Evolutionary conservation across 1,284 basidiomycete species (phyloP).

Genomic region (Rugosomyces carneus): DNA sequence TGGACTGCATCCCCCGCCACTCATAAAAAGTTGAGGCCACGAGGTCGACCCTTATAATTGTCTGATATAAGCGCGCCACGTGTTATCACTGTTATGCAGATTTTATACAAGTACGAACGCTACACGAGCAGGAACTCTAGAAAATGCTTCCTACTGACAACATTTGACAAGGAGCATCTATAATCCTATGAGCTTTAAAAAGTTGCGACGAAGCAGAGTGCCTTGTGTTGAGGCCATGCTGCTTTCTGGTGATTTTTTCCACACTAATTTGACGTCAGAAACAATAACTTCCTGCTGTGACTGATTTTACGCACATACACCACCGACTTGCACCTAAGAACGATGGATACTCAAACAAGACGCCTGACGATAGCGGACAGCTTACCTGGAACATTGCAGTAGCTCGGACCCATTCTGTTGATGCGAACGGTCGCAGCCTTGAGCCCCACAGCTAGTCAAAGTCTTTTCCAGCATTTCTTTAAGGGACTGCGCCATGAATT

Average conservation of each 20-base stretch:
- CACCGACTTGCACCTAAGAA: conserved; percentile 30
- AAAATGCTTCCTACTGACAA: too few relatives aligned
- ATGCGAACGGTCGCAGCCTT: conserved; percentile 18
- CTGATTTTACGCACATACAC: conserved; percentile 30
- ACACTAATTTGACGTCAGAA: conserved; percentile 23
- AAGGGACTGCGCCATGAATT: conserved; percentile 21
- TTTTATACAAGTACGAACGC: too few relatives aligned
- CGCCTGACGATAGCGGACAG: not conserved
- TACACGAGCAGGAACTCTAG: too few relatives aligned
- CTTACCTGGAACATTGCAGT: conserved; percentile 30
- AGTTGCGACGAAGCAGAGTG: conserved; percentile 25
- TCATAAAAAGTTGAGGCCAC: too few relatives aligned
- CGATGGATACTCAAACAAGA: not conserved
- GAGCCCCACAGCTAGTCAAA: conserved; percentile 26
- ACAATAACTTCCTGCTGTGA: not conserved
- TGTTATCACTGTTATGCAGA: too few relatives aligned
- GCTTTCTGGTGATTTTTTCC: conserved; percentile 29
- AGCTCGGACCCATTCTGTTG: conserved; percentile 21
- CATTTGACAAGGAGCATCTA: too few relatives aligned
- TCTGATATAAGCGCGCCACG: not conserved
- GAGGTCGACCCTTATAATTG: not conserved
- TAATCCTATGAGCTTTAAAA: conserved; percentile 18
- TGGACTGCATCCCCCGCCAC: conserved; percentile 16
- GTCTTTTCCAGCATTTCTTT: conserved; percentile 22
- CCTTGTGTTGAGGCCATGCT: conserved; percentile 32